phyloP scores from a whole-genome alignment of 1,284 basidiomycete genomes.

The Puccinia coronata region DNA sequence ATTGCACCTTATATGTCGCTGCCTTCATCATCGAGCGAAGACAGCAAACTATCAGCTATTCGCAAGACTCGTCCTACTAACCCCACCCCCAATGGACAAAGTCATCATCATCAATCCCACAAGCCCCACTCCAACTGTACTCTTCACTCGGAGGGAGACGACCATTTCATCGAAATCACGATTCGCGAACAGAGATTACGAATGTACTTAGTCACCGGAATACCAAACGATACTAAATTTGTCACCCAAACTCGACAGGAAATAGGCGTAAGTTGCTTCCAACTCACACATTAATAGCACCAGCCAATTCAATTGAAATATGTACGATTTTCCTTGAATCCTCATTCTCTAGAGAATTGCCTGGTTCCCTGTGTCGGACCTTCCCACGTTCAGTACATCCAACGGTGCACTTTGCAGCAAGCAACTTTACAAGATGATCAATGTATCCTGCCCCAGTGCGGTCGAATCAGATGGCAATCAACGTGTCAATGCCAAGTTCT shows the following conservation, averaged over 20 bases:
- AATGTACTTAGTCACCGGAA: constrained; percentile 83
- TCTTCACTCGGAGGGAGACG: constrained; percentile 53
- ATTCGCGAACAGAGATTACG: constrained; percentile 83
- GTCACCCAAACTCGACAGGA: constrained; percentile 94
- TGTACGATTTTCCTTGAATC: neutral
- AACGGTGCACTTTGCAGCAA: constrained; percentile 62
- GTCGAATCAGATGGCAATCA: constrained; percentile 59
- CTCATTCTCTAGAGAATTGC: constrained; percentile 74
- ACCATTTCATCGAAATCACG: constrained; percentile 76
- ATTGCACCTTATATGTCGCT: constrained; percentile 69
- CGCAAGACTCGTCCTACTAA: constrained; percentile 42
- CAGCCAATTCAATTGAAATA: constrained; percentile 46
- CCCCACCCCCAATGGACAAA: constrained; percentile 38
- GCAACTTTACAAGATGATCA: constrained; percentile 62
- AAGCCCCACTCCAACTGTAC: constrained; percentile 48
- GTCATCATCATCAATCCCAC: constrained; percentile 40
- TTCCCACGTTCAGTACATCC: constrained; percentile 84
- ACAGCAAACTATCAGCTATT: constrained; percentile 45
- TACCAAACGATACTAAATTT: constrained; percentile 87
- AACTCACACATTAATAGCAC: constrained; percentile 5
- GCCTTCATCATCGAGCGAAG: constrained; percentile 26
- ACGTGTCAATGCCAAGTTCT: constrained; percentile 72
- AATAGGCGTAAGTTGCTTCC: constrained; percentile 76
- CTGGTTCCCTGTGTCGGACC: constrained; percentile 86
- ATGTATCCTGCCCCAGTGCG: constrained; percentile 59